phyloP scores from a whole-genome alignment of 176 grass and related monocot species.

The Oryza nivara region DNA sequence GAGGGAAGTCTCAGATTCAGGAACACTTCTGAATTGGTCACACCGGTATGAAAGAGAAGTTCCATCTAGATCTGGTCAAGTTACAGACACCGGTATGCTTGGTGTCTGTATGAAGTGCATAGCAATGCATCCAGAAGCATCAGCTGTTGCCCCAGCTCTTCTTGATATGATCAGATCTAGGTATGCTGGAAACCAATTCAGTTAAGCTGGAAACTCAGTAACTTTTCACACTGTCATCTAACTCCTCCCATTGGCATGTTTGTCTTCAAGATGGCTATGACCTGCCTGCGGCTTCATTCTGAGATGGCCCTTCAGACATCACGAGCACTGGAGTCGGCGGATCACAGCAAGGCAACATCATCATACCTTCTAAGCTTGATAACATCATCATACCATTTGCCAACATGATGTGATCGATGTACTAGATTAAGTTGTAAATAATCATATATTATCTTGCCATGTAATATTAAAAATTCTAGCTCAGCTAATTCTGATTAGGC shows the following conservation, averaged over 20 bases:
- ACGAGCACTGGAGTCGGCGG: conserved; percentile 66
- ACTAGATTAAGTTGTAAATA: neutral
- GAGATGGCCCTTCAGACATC: conserved; percentile 94
- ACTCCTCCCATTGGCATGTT: conserved; percentile 1
- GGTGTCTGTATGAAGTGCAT: conserved; percentile 95
- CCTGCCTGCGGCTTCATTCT: conserved; percentile 81
- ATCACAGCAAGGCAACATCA: conserved; percentile 42
- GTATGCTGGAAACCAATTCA: conserved; percentile 36
- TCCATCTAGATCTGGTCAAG: conserved; percentile 83
- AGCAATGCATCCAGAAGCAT: conserved; percentile 91
- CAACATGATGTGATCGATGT: conserved; percentile 54
- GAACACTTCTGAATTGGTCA: conserved; percentile 69
- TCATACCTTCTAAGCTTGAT: conserved; percentile 61
- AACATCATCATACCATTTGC: conserved; percentile 84
- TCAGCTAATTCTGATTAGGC: conserved; percentile 15
- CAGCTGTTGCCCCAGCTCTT: conserved; percentile 79
- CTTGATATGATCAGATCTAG: conserved; percentile 91
- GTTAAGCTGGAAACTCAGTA: conserved; percentile 5
- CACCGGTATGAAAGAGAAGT: conserved; percentile 86
- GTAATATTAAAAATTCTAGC: neutral
- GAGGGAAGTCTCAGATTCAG: conserved; percentile 80
- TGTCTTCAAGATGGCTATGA: conserved; percentile 84
- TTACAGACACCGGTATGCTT: conserved; percentile 44
- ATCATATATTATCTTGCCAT: neutral
- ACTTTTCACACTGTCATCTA: neutral